Base-by-base conservation (phyloP, 257 asterid species). In the Dorcoceras hygrometricum region DNA sequence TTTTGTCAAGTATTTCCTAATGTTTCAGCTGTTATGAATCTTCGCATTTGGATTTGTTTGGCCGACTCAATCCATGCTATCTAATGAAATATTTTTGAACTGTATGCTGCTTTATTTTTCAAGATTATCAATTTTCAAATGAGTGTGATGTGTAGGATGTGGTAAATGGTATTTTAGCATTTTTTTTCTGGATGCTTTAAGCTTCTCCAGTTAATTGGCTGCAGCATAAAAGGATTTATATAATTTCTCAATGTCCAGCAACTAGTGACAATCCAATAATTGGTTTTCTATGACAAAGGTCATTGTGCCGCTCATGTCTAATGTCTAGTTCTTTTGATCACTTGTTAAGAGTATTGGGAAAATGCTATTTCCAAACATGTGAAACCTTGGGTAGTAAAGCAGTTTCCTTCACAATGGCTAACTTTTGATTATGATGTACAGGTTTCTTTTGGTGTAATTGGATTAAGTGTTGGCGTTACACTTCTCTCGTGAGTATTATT, bases 391-490 rank as follows among this genome's bases (percentile, higher is more conserved):
- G 59, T 54, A 46, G 57, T 57, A 32, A 39, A 51, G 19, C 66
- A 57, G 26, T 69, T 31, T 29, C 53, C 24, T 65, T 72, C 58
- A 59, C 8, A 54, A 64, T 54, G 65, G 74, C 69, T 68, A 7
- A 71, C 53, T 54, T 43, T 68, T 34, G 34, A 22, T 23, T 55
- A 39, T 62, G 24, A 10, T 70, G 6, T 75, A 69, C 92, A 90
- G 97, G 93, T 88, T 72, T 93, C 97, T 22, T 93, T 93, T 53
- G 99, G 99, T 57, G 91, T 85, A 69, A 82, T 93, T 75, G 99
- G 99, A 71, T 79, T 94, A 74, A 77, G 99, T 55, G 63, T 68
- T 69, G 99, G 99, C 53, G 62, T 84, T 62, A 22, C 93, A 53
- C 96, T 94, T 80, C 97, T 94, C 72, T 87, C 96, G 97, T 94